Conservation (phyloP, 2,329 filamentous ascomycete genomes). For the Aureobasidium vineae region DNA sequence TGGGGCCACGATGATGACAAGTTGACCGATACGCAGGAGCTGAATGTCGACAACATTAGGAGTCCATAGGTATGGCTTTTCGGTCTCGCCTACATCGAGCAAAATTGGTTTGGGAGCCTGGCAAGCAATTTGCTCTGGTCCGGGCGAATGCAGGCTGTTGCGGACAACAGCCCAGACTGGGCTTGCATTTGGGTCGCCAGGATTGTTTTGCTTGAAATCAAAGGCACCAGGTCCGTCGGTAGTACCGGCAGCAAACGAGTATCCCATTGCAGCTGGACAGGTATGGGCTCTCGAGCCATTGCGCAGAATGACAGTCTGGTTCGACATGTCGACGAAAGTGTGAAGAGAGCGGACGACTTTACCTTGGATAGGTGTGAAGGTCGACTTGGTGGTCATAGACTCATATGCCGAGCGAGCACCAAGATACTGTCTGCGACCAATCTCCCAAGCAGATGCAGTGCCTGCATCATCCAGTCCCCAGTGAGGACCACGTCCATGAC, state of each 20-base stretch:
- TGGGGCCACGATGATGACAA: conserved; percentile 79
- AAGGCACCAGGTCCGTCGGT: conserved; percentile 88
- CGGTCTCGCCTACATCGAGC: conserved; percentile 82
- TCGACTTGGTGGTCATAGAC: conserved; percentile 42
- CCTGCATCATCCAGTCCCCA: conserved; percentile 63
- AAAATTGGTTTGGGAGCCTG: conserved; percentile 82
- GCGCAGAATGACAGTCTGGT: conserved; percentile 68
- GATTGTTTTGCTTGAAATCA: conserved; percentile 88
- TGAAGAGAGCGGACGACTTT: conserved; percentile 76
- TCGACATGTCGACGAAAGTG: conserved; percentile 77
- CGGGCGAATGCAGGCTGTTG: conserved; percentile 67
- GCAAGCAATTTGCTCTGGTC: conserved; percentile 67
- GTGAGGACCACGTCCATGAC: conserved; percentile 70
- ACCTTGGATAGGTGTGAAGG: conserved; percentile 56
- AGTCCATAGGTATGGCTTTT: conserved; percentile 77
- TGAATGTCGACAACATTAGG: conserved; percentile 92
- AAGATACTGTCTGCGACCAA: conserved; percentile 68
- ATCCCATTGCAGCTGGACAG: conserved; percentile 84
- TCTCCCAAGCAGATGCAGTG: conserved; percentile 72
- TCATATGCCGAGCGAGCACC: conserved; percentile 61
- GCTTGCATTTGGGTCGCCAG: conserved; percentile 67
- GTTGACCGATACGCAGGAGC: conserved; percentile 75
- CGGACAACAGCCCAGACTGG: conserved; percentile 80
- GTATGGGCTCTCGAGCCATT: conserved; percentile 71
- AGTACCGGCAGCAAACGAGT: conserved; percentile 89